Percentiles rank a stretch among this genome's conserved stretches.
Evolutionary conservation across 1,139 yeast genomes (phyloP).

Genomic region (Candida sanyaensis): DNA sequence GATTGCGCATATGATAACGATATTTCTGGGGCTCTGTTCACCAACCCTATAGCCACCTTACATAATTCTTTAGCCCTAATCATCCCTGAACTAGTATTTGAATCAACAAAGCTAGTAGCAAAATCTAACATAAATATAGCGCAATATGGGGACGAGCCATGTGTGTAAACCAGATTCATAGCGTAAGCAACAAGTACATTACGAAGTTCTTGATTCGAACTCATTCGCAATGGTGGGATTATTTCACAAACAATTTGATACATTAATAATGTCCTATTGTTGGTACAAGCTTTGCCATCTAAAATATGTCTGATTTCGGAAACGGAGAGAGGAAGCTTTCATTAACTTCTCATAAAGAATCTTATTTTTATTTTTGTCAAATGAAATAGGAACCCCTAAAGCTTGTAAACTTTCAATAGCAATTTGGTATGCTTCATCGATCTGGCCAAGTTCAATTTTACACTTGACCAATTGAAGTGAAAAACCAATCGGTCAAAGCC

Average conservation of each 20-base stretch:
- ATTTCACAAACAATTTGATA: conserved; percentile 48
- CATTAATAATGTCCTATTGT: conserved; percentile 31
- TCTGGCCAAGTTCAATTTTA: conserved; percentile 32
- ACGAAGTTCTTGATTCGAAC: conserved; percentile 26
- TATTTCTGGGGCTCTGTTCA: conserved; percentile 36
- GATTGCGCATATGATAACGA: conserved; percentile 39
- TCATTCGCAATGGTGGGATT: conserved; percentile 34
- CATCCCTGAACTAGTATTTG: conserved; percentile 30
- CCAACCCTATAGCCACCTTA: conserved; percentile 38
- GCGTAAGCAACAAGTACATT: conserved; percentile 25
- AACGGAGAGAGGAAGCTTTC: conserved; percentile 41
- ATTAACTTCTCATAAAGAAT: conserved; percentile 23
- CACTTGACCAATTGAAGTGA: conserved; percentile 42
- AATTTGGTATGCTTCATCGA: conserved; percentile 36
- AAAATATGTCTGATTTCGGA: conserved; percentile 42
- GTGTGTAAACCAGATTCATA: conserved; percentile 23
- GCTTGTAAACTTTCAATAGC: conserved; percentile 34
- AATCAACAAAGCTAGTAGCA: conserved; percentile 40
- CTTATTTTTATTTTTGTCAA: conserved; percentile 18
- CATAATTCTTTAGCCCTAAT: conserved; percentile 30
- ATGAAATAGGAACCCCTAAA: conserved; percentile 30
- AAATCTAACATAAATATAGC: conserved; percentile 31
- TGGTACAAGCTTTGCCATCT: conserved; percentile 23
- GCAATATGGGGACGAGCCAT: conserved; percentile 30
- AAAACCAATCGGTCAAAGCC: conserved; percentile 33